Evolutionary conservation across 1,284 basidiomycete genomes (phyloP), one percentile per base, ranked within the genome.

Genomic region (Moesziomyces antarcticus): DNA sequence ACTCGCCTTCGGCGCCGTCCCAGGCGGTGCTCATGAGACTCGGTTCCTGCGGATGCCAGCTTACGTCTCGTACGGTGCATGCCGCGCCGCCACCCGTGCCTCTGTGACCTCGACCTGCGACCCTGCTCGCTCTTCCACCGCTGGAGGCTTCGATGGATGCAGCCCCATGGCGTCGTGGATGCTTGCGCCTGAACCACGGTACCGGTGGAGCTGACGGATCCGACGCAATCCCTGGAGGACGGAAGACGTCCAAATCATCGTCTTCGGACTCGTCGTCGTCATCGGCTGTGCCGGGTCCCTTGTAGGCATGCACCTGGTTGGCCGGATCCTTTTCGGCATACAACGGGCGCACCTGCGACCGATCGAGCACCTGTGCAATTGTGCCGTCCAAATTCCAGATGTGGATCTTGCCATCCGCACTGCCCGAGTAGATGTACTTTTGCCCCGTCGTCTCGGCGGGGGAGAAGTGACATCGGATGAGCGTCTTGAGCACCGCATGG

Each of bases 381-480:
- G 88, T 88, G 8, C 96, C 96, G 83, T 98, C 96, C 49, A 99
- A 86, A 1, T 92, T 93, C 93, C 94, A 99, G 64, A 99, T 93
- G 90, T 82, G 79, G 27, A 82, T 82, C 35, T 68, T 89, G 52
- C 79, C 94, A 81, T 96, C 92, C 1, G 91, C 87, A 25, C 91
- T 91, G 13, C 96, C 96, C 18, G 93, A 94, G 84, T 97, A 98
- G 60, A 99, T 89, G 85, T 99, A 99, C 75, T 91, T 91, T 60
- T 91, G 88, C 6, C 94, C 94, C 8, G 97, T 99, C 3, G 93
- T 94, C 82, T 93, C 92, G 2, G 87, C 87, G 14, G 96, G 96
- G 70, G 92, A 94, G 85, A 98, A 99, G 85, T 97, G 92, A 83
- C 94, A 97, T 49, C 96, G 89, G 75, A 99, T 98, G 52, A 99